Evolutionary conservation across 2,329 filamentous ascomycete genomes (phyloP).

Genomic region (Aspergillus sp.): DNA sequence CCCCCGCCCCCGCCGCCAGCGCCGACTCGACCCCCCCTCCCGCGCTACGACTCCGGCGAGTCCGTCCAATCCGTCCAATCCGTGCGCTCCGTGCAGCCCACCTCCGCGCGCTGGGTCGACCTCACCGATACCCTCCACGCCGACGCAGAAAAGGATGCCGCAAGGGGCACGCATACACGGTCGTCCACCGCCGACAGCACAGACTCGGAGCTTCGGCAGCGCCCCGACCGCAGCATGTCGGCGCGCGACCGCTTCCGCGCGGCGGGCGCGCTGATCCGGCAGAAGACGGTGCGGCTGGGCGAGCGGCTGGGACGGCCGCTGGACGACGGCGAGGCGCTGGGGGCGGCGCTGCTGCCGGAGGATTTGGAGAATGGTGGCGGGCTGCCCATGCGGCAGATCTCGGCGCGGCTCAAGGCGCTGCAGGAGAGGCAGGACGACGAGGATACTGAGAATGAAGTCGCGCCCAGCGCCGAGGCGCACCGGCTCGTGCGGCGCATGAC

Average conservation of each 20-base stretch:
- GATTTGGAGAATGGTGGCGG: conserved; percentile 29
- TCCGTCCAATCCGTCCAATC: conserved; percentile 14
- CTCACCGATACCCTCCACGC: conserved; percentile 7
- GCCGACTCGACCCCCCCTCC: conserved; percentile 3
- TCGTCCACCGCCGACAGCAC: not conserved
- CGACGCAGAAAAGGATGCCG: conserved; percentile 1
- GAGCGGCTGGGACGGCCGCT: conserved; percentile 31
- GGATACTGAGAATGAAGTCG: conserved; percentile 17
- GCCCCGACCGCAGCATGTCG: conserved; percentile 16
- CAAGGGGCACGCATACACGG: not conserved
- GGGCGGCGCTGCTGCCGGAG: conserved; percentile 28
- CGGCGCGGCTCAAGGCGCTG: conserved; percentile 21
- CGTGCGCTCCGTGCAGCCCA: conserved; percentile 6
- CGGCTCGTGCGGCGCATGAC: conserved; percentile 38
- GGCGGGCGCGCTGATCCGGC: conserved; percentile 28
- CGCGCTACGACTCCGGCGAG: conserved; percentile 17
- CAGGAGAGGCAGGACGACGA: conserved; percentile 19
- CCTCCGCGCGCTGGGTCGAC: conserved; percentile 9
- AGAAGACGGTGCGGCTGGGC: conserved; percentile 27
- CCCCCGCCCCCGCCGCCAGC: not conserved
- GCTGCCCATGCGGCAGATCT: conserved; percentile 20
- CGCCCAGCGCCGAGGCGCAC: conserved; percentile 36
- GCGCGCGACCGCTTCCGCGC: conserved; percentile 25
- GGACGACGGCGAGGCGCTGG: conserved; percentile 32
- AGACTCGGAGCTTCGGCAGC: not conserved